Evolutionary conservation across 2,329 filamentous ascomycete genomes (phyloP), one percentile per base, ranked within the genome.

Genomic region (Fusarium temperatum): DNA sequence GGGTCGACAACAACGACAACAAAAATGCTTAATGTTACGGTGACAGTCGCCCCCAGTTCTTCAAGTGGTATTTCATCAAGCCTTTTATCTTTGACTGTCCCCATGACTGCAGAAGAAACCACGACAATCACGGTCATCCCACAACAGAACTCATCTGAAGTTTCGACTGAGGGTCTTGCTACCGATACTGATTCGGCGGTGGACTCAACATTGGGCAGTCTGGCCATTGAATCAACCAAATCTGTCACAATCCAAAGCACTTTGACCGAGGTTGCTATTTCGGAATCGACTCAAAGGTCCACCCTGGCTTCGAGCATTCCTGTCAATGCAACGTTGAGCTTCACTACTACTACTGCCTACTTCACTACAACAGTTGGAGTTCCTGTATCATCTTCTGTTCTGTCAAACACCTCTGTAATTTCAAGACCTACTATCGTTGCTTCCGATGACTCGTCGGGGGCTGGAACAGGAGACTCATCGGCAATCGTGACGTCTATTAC

Each of bases 1-100:
- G 18, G 42, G 17, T 54, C 53, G 15, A 61, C 45, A 32, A 75
- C 51, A 15, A 75, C 68, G 18, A 75, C 61, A 24, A 75, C 72
- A 24, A 39, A 61, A 38, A n/a, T 63, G 15, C 24, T 75, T 17
- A 75, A 62, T 56, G 35, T 66, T 26, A 75, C 72, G 22, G 54
- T 70, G 30, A 73, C 69, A 35, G 32, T 66, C n/a, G 22, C 9
- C 18, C 38, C n/a, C 13, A 24, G n/a, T 26, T 53, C 48, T 17
- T 66, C 42, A 14, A 44, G 28, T 12, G 35, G 24, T 30, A 36
- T 44, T 17, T 24, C 48, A 15, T 73, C 70, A 35, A 54, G 20
- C 15, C 12, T 36, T 50, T 56, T n/a, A 35, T 64, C 54, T n/a
- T n/a, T 36, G 10, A 36, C 26, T 38, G 20, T 54, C 14, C 59